These are phyloP conservation scores for Hyaloscypha variabilis DNA, from an alignment of 495 filamentous ascomycete genomes.

Conservation along the genomic window DNA sequence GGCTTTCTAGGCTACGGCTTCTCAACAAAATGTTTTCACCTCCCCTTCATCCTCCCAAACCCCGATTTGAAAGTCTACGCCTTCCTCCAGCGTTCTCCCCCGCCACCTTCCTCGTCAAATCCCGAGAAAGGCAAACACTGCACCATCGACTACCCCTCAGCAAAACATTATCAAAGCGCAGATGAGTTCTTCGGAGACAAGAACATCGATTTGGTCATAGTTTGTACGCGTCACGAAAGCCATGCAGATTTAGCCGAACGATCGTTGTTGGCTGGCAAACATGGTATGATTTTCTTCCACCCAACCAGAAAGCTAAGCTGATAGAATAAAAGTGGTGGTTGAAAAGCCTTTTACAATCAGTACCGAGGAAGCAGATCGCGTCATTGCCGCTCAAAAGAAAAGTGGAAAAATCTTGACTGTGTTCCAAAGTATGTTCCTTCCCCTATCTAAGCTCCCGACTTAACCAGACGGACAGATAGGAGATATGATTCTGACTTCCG, in stretches of 20 bases:
- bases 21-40: constrained; percentile 75
- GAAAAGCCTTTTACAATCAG: constrained; percentile 77
- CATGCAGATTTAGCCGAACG: constrained; percentile 65
- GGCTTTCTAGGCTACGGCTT: constrained; percentile 49
- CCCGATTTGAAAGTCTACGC: constrained; percentile 62
- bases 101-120: constrained; percentile 24
- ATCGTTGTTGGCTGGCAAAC: constrained; percentile 66
- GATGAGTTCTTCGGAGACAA: constrained; percentile 62
- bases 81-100: constrained; percentile 37
- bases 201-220: constrained; percentile 63
- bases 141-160: constrained; percentile 39
- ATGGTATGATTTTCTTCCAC: constrained; percentile 36
- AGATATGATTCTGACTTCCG: constrained; percentile 75
- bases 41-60: constrained; percentile 67
- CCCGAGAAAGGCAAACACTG: constrained; percentile 34
- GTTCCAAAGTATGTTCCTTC: constrained; percentile 55
- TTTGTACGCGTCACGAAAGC: constrained; percentile 61
- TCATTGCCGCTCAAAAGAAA: constrained; percentile 63
- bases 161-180: constrained; percentile 44
- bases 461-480: constrained; percentile 44
- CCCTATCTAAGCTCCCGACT: not conserved
- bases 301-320: not conserved
- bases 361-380: constrained; percentile 62
- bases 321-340: constrained; percentile 54
- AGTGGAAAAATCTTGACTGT: constrained; percentile 63